These are phyloP conservation scores for Acacia acuminata DNA, from an alignment of 306 rosid species.

Conservation along the genomic window DNA sequence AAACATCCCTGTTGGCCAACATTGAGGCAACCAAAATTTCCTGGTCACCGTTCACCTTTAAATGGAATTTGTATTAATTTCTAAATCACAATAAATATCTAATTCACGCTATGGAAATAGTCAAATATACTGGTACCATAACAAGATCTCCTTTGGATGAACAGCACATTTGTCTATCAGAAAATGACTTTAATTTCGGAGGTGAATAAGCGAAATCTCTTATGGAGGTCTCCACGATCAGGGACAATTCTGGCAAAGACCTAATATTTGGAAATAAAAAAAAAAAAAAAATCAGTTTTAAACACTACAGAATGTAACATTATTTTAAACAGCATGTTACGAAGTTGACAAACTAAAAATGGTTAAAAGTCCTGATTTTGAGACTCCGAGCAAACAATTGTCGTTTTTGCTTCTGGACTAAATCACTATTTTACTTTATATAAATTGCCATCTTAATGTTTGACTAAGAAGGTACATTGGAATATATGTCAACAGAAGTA, in stretches of 20 bases:
- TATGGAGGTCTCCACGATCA: conserved; percentile 57
- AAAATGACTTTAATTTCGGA: conserved; percentile 54
- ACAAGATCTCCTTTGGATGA: conserved; percentile 75
- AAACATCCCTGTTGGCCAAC: conserved; percentile 54
- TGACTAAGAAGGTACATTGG: neutral
- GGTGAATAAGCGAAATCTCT: conserved; percentile 72
- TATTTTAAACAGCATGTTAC: neutral
- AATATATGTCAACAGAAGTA: neutral
- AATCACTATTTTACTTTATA: too few relatives aligned
- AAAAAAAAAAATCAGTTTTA: conserved; percentile 6
- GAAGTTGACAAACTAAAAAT: conserved; percentile 17
- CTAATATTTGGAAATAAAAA: conserved; percentile 38
- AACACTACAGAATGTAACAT: neutral
- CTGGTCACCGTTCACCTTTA: conserved; percentile 78
- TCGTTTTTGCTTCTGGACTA: neutral
- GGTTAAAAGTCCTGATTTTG: conserved; percentile 11
- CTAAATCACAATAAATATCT: neutral
- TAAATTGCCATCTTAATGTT: too few relatives aligned
- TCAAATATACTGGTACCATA: conserved; percentile 50
- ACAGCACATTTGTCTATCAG: conserved; percentile 60
- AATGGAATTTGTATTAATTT: conserved; percentile 30
- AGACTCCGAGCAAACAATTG: neutral
- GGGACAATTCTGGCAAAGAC: conserved; percentile 78
- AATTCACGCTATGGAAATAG: conserved; percentile 2
- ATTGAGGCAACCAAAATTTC: conserved; percentile 67